Percentiles rank a stretch among this genome's conserved stretches.
phyloP scores from a whole-genome alignment of 2,329 filamentous ascomycete species.

The Scytalidium sp. region DNA sequence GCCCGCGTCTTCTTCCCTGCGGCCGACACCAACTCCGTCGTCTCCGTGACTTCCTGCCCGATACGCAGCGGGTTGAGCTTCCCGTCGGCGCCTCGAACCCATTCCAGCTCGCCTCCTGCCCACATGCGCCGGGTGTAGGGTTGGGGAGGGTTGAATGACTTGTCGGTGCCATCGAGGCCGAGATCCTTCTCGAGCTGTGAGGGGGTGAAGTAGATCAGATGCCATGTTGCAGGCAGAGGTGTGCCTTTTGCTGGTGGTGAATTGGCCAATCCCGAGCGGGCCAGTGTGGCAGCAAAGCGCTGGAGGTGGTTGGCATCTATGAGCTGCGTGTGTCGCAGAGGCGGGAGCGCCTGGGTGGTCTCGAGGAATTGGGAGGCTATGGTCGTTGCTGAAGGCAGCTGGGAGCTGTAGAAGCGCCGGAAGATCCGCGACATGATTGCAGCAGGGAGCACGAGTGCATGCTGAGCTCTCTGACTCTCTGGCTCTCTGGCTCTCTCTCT shows the following conservation, averaged over 20 bases:
- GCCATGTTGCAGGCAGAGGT: slow-evolving; percentile 41
- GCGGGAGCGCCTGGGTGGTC: slow-evolving; percentile 37
- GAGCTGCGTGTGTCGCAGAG: slow-evolving; percentile 43
- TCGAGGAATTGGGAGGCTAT: slow-evolving; percentile 38
- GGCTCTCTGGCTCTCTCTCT: no score
- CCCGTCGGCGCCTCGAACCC: slow-evolving; percentile 30
- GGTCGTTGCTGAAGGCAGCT: slow-evolving; percentile 23
- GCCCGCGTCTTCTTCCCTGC: slow-evolving; percentile 51
- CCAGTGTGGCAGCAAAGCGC: slow-evolving; percentile 56
- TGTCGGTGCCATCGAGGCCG: slow-evolving; percentile 58
- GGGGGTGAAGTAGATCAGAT: slow-evolving; percentile 63
- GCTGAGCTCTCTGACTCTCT: no score
- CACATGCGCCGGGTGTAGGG: slow-evolving; percentile 66
- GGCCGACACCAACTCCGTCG: slow-evolving; percentile 51
- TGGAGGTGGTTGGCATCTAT: slow-evolving; percentile 63
- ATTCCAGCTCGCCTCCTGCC: slow-evolving; percentile 60
- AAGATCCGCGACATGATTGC: slow-evolving; percentile 14
- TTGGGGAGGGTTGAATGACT: slow-evolving; percentile 53
- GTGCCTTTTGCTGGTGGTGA: slow-evolving; percentile 11
- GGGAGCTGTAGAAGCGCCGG: slow-evolving; percentile 16
- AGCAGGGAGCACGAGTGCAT: no score
- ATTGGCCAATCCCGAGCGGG: slow-evolving; percentile 32
- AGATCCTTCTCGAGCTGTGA: slow-evolving; percentile 50
- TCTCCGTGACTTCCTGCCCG: slow-evolving; percentile 54
- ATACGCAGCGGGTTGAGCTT: slow-evolving; percentile 42